phyloP scores from a whole-genome alignment of 140 eudicot genomes.

The Bidens hawaiensis region DNA sequence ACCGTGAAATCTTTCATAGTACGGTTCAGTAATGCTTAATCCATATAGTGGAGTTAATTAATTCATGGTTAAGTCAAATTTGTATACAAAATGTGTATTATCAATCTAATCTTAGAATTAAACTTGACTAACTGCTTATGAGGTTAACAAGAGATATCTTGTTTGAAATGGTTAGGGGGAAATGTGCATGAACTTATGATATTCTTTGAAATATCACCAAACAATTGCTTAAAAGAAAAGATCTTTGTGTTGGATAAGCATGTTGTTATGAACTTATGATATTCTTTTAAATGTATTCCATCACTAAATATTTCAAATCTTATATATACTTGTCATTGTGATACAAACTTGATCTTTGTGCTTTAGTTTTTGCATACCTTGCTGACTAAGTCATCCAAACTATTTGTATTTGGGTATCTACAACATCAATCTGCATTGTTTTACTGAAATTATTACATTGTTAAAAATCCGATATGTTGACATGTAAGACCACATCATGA shows the following conservation, averaged over 20 bases:
- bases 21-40: neutral
- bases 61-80: constrained; percentile 3
- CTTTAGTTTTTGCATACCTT: neutral
- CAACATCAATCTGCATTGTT: neutral
- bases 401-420: neutral
- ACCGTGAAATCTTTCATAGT: neutral
- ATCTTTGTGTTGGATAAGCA: neutral
- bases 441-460: neutral
- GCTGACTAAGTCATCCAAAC: neutral
- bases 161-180: neutral
- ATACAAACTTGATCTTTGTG: neutral
- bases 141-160: neutral
- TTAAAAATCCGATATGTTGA: neutral
- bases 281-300: neutral
- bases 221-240: neutral
- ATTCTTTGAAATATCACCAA: neutral
- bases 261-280: neutral
- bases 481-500: neutral
- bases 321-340: neutral
- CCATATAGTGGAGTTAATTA: neutral
- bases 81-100: constrained; percentile 9
- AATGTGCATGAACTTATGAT: neutral
- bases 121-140: neutral
- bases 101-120: neutral
- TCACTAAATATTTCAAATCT: neutral